Evolutionary conservation across 179 eudicot species (phyloP), one percentile per base, ranked within the genome.

Genomic region (Kewa caespitosa): DNA sequence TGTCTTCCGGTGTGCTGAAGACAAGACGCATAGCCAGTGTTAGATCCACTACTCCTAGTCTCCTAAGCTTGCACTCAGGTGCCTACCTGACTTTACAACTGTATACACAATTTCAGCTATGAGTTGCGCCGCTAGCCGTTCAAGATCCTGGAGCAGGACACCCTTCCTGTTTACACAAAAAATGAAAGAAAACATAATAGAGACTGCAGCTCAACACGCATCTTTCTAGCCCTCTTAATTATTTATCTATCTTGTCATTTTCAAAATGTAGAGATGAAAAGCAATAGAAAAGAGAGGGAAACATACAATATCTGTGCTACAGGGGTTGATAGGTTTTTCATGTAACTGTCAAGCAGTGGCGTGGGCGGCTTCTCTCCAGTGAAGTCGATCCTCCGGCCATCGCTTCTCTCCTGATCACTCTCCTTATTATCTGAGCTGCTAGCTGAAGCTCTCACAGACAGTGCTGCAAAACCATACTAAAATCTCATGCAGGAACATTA

Each of bases 21-120:
- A 91, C 92, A 84, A 89, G 90, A 76, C 90, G 93, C 33, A 91
- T 86, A 63, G 97, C 92, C 59, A 91, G 85, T 2, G 92, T 81
- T 28, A 88, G 74, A 60, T 91, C 97, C 60, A 87, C 88, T 9
- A 91, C 90, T 14, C 93, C 97, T 77, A 91, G 74, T 89, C 90
- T 14, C 93, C 97, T 77, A 91, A 76, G 85, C 90, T 88, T 68
- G 89, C 82, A 75, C 97, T 85, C 1, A 91, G 81, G 79, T 91
- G 97, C 13, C 92, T 93, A 0, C 96, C 96, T 12, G 85, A 85
- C 77, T 87, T 76, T 20, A 93, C 80, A 15, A 91, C 89, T 14
- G 81, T 34, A 42, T 87, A 75, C 25, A 91, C 90, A 34, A 88
- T 85, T 38, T 90, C 93, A 28, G 85, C 88, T 80, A 93, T 85